These are phyloP conservation scores for Cryptosporidium sp. DNA, from an alignment of 169 alveolate species.

Conservation along the genomic window DNA sequence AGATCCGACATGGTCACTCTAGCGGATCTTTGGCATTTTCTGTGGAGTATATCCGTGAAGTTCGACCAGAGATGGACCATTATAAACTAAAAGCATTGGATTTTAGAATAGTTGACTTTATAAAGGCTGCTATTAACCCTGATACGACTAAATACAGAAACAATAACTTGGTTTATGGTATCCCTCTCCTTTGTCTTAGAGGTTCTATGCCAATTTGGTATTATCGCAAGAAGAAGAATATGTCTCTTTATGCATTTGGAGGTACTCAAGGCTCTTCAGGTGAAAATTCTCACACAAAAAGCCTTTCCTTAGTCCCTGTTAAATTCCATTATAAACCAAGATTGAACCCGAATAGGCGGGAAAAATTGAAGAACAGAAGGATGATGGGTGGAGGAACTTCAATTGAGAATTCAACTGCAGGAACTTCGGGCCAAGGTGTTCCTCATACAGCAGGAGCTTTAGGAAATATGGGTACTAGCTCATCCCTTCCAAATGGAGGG, in stretches of 20 bases:
- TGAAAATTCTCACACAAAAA: not conserved
- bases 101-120: conserved; percentile 33
- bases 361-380: conserved; percentile 38
- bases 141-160: conserved; percentile 29
- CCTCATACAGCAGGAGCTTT: not conserved
- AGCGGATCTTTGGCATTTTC: conserved; percentile 1
- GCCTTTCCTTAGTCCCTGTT: conserved; percentile 40
- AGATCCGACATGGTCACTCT: not conserved
- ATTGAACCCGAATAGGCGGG: conserved; percentile 55
- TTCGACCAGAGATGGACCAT: conserved; percentile 58
- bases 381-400: not conserved
- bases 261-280: not conserved
- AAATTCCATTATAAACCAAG: conserved; percentile 63
- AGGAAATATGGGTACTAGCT: not conserved
- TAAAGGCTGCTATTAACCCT: conserved; percentile 47
- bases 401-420: not conserved
- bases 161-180: conserved; percentile 51
- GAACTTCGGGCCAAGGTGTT: not conserved
- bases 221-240: not conserved
- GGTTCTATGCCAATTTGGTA: conserved; percentile 62
- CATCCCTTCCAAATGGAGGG: conserved; percentile 15
- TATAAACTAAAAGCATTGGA: conserved; percentile 25
- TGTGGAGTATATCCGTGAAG: conserved; percentile 39
- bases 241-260: not conserved
- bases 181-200: conserved; percentile 34